Conservation (phyloP, 1,284 basidiomycete species). For the Fomitopsis schrenkii region DNA sequence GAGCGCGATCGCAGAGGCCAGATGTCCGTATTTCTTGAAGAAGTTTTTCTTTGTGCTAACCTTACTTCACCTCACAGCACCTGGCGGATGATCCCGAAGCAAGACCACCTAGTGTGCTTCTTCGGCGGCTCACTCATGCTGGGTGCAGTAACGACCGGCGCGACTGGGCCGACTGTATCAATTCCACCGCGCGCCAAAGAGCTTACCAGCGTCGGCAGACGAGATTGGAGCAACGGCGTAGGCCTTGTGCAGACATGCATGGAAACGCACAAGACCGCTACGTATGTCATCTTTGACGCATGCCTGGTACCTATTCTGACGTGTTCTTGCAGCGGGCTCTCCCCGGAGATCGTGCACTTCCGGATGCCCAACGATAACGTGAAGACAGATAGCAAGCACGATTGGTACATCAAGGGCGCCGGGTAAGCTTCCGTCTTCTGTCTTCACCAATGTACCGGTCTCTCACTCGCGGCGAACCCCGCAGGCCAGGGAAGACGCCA, state of each 20-base stretch:
- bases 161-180: slow-evolving; percentile 43
- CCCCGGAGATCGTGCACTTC: slow-evolving; percentile 84
- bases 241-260: slow-evolving; percentile 87
- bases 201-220: slow-evolving; percentile 50
- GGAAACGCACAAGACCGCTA: slow-evolving; percentile 81
- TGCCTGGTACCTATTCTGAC: background rate
- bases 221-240: slow-evolving; percentile 82
- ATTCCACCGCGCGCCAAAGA: slow-evolving; percentile 57
- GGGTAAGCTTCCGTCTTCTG: slow-evolving; percentile 33
- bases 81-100: slow-evolving; percentile 79
- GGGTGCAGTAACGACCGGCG: slow-evolving; percentile 74
- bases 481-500: slow-evolving; percentile 44
- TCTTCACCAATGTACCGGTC: background rate
- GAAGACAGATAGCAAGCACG: slow-evolving; percentile 38
- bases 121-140: slow-evolving; percentile 89
- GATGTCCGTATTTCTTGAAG: slow-evolving; percentile 36
- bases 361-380: slow-evolving; percentile 52
- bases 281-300: slow-evolving; percentile 43
- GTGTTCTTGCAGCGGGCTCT: slow-evolving; percentile 54
- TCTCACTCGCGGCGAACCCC: background rate
- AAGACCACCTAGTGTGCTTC: slow-evolving; percentile 97
- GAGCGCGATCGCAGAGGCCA: slow-evolving; percentile 40
- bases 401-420: slow-evolving; percentile 89
- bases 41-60: slow-evolving; percentile 8
- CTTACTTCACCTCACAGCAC: slow-evolving; percentile 32